phyloP scores from a whole-genome alignment of 352 stramenopile species.

The Globisporangium rhizosaccharum region DNA sequence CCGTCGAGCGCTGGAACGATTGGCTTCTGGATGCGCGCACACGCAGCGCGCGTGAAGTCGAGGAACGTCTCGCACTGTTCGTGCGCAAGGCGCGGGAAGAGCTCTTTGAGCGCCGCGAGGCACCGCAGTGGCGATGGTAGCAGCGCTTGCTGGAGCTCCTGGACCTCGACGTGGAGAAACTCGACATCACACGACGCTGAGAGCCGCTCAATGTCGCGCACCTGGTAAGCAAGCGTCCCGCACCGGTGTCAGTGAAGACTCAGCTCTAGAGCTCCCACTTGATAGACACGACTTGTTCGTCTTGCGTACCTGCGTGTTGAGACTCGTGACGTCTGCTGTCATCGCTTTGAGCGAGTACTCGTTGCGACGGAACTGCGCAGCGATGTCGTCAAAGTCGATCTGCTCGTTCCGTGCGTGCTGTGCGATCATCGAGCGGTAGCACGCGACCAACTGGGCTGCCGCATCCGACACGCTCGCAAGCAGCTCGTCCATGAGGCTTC shows the following conservation, averaged over 20 bases:
- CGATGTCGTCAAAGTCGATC: constrained; percentile 44
- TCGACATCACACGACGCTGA: constrained; percentile 19
- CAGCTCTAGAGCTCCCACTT: background rate
- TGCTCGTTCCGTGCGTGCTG: constrained; percentile 36
- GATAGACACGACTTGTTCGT: background rate
- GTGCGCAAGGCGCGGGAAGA: constrained; percentile 34
- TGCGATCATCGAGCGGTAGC: constrained; percentile 28
- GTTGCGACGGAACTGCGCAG: constrained; percentile 28
- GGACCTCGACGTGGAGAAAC: constrained; percentile 43
- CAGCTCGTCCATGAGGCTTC: constrained; percentile 38
- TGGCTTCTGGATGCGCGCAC: constrained; percentile 45
- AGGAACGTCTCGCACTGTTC: constrained; percentile 50
- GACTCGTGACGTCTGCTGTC: constrained; percentile 26
- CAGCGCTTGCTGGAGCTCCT: constrained; percentile 27
- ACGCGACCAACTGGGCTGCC: constrained; percentile 18
- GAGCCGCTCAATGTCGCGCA: constrained; percentile 18
- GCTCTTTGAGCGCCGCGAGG: constrained; percentile 24
- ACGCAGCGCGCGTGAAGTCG: constrained; percentile 26
- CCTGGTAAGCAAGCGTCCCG: constrained; percentile 2
- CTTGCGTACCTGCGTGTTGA: constrained; percentile 33
- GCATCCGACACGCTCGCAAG: constrained; percentile 20
- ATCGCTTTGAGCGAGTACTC: constrained; percentile 44
- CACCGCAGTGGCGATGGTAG: constrained; percentile 38
- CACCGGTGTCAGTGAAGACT: background rate
- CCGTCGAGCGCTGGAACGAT: constrained; percentile 19